A percentile compares a stretch with the other conserved stretches of the same genome.
phyloP scores from a whole-genome alignment of 345 rosid species.

The Noccaea bulbosa region DNA sequence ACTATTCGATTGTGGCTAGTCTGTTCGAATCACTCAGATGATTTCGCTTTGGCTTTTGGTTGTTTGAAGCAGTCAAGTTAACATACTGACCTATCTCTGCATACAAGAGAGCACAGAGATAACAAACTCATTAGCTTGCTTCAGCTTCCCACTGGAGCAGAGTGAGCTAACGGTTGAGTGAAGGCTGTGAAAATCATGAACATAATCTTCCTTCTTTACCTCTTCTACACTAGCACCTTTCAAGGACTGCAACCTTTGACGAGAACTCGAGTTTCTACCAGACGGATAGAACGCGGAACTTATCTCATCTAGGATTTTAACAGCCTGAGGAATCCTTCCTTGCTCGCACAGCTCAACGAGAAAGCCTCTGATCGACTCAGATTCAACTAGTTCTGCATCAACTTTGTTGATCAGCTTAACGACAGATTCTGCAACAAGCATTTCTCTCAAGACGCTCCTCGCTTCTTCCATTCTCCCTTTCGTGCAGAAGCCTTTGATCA shows the following conservation, averaged over 20 bases:
- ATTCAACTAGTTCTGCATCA: slow-evolving; percentile 74
- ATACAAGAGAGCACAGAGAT: slow-evolving; percentile 52
- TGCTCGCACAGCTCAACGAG: slow-evolving; percentile 62
- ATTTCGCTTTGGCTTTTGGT: slow-evolving; percentile 5
- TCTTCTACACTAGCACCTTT: slow-evolving; percentile 34
- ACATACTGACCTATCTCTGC: slow-evolving; percentile 30
- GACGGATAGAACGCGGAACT: slow-evolving; percentile 43
- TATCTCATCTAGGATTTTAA: slow-evolving; percentile 46
- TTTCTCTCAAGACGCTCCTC: slow-evolving; percentile 73
- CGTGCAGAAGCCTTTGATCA: slow-evolving; percentile 71
- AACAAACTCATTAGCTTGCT: slow-evolving; percentile 60
- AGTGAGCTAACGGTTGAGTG: slow-evolving; percentile 64
- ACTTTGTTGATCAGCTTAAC: slow-evolving; percentile 59
- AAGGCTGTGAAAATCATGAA: slow-evolving; percentile 53
- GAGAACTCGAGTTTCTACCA: slow-evolving; percentile 33
- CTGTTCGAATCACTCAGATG: not conserved
- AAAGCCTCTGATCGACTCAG: slow-evolving; percentile 72
- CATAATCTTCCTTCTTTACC: slow-evolving; percentile 33
- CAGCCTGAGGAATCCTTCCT: slow-evolving; percentile 56
- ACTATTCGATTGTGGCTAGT: not conserved
- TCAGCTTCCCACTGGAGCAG: slow-evolving; percentile 68
- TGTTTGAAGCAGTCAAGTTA: slow-evolving; percentile 23
- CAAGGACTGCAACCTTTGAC: slow-evolving; percentile 25
- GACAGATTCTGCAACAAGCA: slow-evolving; percentile 69
- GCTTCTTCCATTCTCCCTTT: slow-evolving; percentile 98